Base-by-base conservation (phyloP, 768 basidiomycete genomes). In the Collybiopsis confluens region DNA sequence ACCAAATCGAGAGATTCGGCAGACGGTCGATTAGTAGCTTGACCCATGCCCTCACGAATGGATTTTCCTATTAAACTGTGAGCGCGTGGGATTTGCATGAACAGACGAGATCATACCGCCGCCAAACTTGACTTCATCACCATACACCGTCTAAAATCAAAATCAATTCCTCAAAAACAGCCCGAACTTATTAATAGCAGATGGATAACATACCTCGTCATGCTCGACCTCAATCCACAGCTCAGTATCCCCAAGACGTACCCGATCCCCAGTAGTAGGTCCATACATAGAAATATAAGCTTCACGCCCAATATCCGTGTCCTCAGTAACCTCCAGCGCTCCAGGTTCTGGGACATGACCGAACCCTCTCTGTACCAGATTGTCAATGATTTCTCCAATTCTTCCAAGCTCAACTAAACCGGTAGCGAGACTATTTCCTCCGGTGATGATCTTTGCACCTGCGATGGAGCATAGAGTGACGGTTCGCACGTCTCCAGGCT, bases 111-210 rank as follows among this genome's bases (percentile, higher is more conserved):
- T 38, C 56, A 70, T 62, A 85, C 92, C 96, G 63, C 94, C 96
- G 7, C 97, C 97, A 62, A 99, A 99, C 71, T 98, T 98, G 71
- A 91, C 88, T 70, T 98, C 96, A 55, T 98, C 96, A 1, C 96
- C 97, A 64, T 97, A 96, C 3, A 83, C 73, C 4, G 95, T 90
- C 85, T 91, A 54, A 21, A 24, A 33, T 20, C 8, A 3, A 2
- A 42, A 52, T 13, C 24, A 9, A 10, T 7, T 38, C 23, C 20
- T 10, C 23, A 10, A 37, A 23, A 49, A 49, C 28, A 3, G 23
- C 2, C 10, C 36, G 33, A 7, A 20, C 18, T 40, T n/a, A n/a
- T n/a, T n/a, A n/a, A n/a, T n/a, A 24, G 40, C 7, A 43, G 45
- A 54, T 63, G 48, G 18, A 36, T n/a, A 37, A 60, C 59, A 30